Evolutionary conservation across 1,284 basidiomycete species (phyloP).

Genomic region (Moesziomyces sp.): DNA sequence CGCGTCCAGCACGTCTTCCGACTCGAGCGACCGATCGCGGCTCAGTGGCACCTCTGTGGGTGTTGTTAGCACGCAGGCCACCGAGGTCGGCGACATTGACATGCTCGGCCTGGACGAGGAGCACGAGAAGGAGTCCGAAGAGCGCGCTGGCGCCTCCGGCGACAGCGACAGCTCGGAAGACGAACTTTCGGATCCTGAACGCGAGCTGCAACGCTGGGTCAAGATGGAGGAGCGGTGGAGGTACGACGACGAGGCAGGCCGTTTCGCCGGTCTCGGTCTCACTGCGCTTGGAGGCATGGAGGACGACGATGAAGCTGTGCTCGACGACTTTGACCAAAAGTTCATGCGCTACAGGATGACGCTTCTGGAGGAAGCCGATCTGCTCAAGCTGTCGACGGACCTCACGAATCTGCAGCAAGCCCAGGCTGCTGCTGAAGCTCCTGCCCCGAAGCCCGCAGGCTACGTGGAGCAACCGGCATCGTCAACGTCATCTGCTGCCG

Average conservation of each 20-base stretch:
- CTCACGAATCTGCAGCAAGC: conserved; percentile 65
- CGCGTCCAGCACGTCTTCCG: conserved; percentile 57
- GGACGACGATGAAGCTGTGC: conserved; percentile 65
- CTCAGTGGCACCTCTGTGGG: conserved; percentile 39
- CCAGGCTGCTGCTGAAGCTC: conserved; percentile 58
- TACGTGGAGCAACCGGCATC: conserved; percentile 40
- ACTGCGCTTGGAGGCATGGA: conserved; percentile 66
- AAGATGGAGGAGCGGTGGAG: conserved; percentile 61
- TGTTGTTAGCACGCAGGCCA: conserved; percentile 58
- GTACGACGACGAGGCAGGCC: conserved; percentile 65
- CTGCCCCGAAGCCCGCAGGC: conserved; percentile 47
- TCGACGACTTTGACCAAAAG: conserved; percentile 66
- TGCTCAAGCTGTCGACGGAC: conserved; percentile 65
- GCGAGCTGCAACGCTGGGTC: conserved; percentile 39
- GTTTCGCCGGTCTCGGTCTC: conserved; percentile 64
- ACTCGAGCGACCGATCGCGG: conserved; percentile 53
- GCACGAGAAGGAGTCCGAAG: conserved; percentile 22
- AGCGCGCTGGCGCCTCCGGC: conserved; percentile 17
- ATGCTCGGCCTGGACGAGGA: conserved; percentile 45
- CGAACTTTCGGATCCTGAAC: conserved; percentile 19
- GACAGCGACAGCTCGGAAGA: conserved; percentile 25
- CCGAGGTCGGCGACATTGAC: conserved; percentile 54
- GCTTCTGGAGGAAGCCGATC: conserved; percentile 62
- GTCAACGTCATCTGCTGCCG: conserved; percentile 16
- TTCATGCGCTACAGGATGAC: conserved; percentile 67